Percentiles rank a stretch among this genome's conserved stretches.
These are phyloP conservation scores for Skeletonema potamos DNA, from an alignment of 108 stramenopile genomes.

Conservation along the genomic window DNA sequence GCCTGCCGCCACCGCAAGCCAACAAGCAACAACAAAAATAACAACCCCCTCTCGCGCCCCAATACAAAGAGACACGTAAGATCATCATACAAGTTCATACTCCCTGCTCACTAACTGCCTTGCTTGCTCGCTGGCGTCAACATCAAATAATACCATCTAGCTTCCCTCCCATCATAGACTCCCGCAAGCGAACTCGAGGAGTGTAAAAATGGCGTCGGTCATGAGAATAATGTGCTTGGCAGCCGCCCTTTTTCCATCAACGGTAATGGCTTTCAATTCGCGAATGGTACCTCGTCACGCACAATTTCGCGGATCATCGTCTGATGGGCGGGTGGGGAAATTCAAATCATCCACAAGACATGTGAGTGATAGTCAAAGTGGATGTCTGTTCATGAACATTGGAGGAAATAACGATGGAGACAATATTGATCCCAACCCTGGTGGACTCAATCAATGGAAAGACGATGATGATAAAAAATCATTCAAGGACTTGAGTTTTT, in stretches of 20 bases:
- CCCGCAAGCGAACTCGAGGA: background rate
- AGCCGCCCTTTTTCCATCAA: background rate
- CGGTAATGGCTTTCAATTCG: background rate
- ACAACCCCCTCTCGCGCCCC: no score
- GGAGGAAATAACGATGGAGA: conserved; percentile 1
- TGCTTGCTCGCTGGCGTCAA: no score
- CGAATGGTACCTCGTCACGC: background rate
- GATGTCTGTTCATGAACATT: background rate
- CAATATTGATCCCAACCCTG: conserved; percentile 36
- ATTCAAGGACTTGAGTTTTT: conserved; percentile 30
- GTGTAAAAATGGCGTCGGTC: background rate
- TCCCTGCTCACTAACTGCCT: no score
- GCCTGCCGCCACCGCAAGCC: no score
- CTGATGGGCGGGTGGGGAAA: background rate
- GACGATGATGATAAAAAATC: conserved; percentile 27
- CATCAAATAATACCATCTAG: no score
- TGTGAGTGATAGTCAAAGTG: background rate
- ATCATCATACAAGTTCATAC: no score
- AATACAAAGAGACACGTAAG: no score
- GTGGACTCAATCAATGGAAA: conserved; percentile 37
- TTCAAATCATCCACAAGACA: background rate
- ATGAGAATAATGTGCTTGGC: background rate
- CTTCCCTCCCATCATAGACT: no score
- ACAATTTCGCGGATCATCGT: background rate
- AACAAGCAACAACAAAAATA: no score